phyloP scores from a whole-genome alignment of 371 early-diverging fungal genomes.

The Parasitella parasitica region DNA sequence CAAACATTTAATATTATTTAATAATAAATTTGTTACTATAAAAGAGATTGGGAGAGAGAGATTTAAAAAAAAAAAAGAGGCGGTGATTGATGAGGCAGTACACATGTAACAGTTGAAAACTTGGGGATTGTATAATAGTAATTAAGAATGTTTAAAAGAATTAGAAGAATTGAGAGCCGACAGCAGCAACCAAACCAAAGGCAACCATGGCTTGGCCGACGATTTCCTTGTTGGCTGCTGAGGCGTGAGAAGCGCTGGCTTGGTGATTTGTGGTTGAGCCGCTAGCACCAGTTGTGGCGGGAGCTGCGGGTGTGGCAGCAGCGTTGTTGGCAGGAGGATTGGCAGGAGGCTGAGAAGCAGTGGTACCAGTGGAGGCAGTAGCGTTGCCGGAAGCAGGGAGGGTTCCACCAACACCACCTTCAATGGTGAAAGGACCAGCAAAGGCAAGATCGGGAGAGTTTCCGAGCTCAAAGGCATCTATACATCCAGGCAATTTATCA shows the following conservation, averaged over 20 bases:
- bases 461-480: conserved; percentile 53
- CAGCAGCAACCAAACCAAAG: conserved; percentile 17
- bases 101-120: conserved; percentile 1
- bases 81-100: conserved; percentile 2
- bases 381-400: conserved; percentile 3
- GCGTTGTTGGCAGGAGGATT: neutral
- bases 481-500: neutral
- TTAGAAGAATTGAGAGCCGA: conserved; percentile 24
- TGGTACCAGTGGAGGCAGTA: neutral
- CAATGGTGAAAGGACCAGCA: conserved; percentile 49
- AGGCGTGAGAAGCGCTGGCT: conserved; percentile 3
- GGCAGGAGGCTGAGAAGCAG: conserved; percentile 9
- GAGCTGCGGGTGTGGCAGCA: conserved; percentile 14
- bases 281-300: conserved; percentile 18
- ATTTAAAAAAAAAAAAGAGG: neutral
- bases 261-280: neutral
- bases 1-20: neutral
- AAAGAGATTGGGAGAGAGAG: neutral
- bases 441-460: conserved; percentile 51
- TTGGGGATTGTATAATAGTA: conserved; percentile 2
- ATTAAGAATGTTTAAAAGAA: neutral
- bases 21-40: neutral
- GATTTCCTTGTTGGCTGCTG: conserved; percentile 12
- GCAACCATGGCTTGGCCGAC: conserved; percentile 8
- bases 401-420: conserved; percentile 27